Conservation (phyloP, 2,329 filamentous ascomycete genomes). For the Aspergillus carbonarius region DNA sequence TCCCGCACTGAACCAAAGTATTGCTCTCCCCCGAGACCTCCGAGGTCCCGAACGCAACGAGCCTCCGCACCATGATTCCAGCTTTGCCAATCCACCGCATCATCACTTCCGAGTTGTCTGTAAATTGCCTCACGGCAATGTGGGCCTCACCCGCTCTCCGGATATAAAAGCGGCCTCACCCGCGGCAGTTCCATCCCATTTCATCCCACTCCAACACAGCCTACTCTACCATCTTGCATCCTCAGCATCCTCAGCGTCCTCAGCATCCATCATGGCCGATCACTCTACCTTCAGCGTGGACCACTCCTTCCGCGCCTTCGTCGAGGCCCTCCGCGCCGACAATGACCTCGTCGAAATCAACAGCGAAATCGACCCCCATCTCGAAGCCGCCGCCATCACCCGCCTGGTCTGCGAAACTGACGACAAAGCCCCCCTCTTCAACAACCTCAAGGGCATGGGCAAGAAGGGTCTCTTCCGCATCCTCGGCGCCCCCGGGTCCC, state of each 20-base stretch:
- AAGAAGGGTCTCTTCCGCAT: constrained; percentile 51
- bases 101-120: too few relatives aligned
- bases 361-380: constrained; percentile 41
- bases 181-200: background rate
- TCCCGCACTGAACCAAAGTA: too few relatives aligned
- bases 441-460: constrained; percentile 49
- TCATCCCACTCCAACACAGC: background rate
- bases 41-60: too few relatives aligned
- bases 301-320: constrained; percentile 45
- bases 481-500: constrained; percentile 45
- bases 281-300: background rate
- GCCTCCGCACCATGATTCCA: too few relatives aligned
- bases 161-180: background rate
- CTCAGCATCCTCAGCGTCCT: background rate
- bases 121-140: too few relatives aligned
- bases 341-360: constrained; percentile 49
- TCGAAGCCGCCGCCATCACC: constrained; percentile 51
- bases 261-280: background rate
- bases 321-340: constrained; percentile 46
- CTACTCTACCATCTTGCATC: background rate
- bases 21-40: too few relatives aligned
- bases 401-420: constrained; percentile 47
- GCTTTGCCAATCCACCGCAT: too few relatives aligned
- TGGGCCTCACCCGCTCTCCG: too few relatives aligned
- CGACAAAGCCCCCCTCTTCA: constrained; percentile 53